Percentiles rank a stretch among this genome's conserved stretches.
These are phyloP conservation scores for Trypanosoma brucei DNA, from an alignment of 208 protist species.

Conservation along the genomic window DNA sequence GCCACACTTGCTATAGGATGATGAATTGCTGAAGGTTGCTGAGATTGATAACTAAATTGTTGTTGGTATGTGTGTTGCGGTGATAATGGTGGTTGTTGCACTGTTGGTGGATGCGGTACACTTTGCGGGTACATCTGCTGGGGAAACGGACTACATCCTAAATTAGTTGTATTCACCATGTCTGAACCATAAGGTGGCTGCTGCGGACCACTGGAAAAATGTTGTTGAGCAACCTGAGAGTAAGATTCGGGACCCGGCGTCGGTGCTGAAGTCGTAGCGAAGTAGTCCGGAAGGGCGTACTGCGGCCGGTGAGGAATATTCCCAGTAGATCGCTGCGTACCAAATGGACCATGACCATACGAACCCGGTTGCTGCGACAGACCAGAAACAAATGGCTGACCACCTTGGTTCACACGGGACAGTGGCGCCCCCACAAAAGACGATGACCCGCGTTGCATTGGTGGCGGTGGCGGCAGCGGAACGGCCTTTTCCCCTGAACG, in stretches of 20 bases:
- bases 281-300: constrained; percentile 72
- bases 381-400: neutral
- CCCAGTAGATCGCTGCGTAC: constrained; percentile 3
- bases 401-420: neutral
- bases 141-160: neutral
- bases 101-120: neutral
- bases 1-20: neutral
- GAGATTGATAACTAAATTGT: too few species aligned
- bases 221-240: neutral
- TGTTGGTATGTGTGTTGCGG: too few species aligned
- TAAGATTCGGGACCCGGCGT: too few species aligned
- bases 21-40: neutral
- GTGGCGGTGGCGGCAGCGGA: constrained; percentile 28
- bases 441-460: constrained; percentile 11
- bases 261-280: constrained; percentile 20
- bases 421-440: neutral
- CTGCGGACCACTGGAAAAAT: neutral
- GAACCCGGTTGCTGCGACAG: neutral
- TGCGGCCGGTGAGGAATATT: constrained; percentile 24
- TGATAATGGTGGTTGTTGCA: neutral
- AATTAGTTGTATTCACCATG: neutral
- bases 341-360: constrained; percentile 15
- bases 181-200: neutral
- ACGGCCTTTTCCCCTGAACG: constrained; percentile 37
- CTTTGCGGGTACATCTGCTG: neutral